Evolutionary conservation across 441 rosid species (phyloP), one percentile per base, ranked within the genome.

Genomic region (Theobroma grandiflorum): DNA sequence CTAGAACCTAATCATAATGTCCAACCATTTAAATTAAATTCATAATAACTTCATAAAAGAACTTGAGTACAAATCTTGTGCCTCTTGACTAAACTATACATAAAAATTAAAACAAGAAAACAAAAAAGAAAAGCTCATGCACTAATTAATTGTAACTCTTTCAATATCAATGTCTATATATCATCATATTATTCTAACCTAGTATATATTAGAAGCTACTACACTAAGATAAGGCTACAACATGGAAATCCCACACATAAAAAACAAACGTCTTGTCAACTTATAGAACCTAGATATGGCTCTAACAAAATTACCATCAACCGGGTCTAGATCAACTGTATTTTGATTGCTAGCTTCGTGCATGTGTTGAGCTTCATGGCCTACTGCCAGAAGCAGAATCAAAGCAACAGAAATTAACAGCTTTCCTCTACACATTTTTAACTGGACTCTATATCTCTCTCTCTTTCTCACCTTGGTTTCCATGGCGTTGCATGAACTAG

Each of bases 381-480:
- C 6, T 31, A 49, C 40, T 31, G 2, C 35, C 42, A 70, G 57
- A 70, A 70, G 59, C 58, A 70, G 26, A 49, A 70, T 2, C 8
- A 70, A 31, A 31, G 31, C 20, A 15, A 37, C 37, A 49, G 40
- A 26, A 49, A 47, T 49, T 49, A 49, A 49, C 26, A 16, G 3
- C 22, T 70, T 31, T 70, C 7, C 59, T 33, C 58, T 49, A 8
- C 2, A 49, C 74, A 70, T 70, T 8, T 47, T 69, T 22, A 22
- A 26, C 9, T 5, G 1, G 40, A 40, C 69, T 64, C 31, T 37
- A 9, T 14, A 35, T 37, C 7, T 2, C 69, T 37, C 38, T 3
- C 69, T 64, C 22, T 35, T 64, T 62, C 69, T 63, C 67, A 14
- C 22, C 71, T 40, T 65, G 57, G 55, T 69, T 69, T 69, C 15